Conservation (phyloP, 441 rosid genomes). For the Lepidium campestre region DNA sequence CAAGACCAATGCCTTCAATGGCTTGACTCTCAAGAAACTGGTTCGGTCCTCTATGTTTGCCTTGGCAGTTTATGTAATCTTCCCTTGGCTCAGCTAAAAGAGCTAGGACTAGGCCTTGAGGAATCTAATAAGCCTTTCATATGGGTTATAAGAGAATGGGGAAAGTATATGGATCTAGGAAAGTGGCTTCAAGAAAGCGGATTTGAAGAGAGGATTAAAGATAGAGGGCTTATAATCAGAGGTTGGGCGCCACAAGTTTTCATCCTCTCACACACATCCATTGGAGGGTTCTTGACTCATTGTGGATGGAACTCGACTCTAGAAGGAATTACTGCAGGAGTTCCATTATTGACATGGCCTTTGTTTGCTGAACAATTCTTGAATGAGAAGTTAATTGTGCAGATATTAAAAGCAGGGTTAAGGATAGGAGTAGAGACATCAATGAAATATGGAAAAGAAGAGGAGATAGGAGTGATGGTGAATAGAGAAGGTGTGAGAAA, state of each 20-base stretch:
- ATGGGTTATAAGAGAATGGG: constrained; percentile 34
- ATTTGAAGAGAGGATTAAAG: constrained; percentile 28
- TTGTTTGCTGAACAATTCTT: constrained; percentile 34
- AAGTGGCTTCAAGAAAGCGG: constrained; percentile 31
- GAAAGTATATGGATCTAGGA: constrained; percentile 7
- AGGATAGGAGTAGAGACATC: constrained; percentile 27
- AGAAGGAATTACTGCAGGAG: constrained; percentile 31
- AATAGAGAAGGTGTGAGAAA: constrained; percentile 14
- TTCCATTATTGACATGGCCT: constrained; percentile 40
- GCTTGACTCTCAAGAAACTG: constrained; percentile 29
- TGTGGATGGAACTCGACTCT: constrained; percentile 43
- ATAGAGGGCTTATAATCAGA: constrained; percentile 31
- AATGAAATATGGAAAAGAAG: constrained; percentile 27
- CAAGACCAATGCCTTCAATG: constrained; percentile 26
- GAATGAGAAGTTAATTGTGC: constrained; percentile 32
- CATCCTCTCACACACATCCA: constrained; percentile 32
- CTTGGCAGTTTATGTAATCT: constrained; percentile 33
- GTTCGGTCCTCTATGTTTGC: constrained; percentile 39
- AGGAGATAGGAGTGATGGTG: constrained; percentile 27
- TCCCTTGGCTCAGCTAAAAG: constrained; percentile 26
- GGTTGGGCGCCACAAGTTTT: constrained; percentile 43
- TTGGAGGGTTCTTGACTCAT: constrained; percentile 41
- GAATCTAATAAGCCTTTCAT: constrained; percentile 33
- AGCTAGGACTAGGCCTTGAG: constrained; percentile 40
- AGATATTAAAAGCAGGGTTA: constrained; percentile 29